Evolutionary conservation across 2,329 filamentous ascomycete species (phyloP), one percentile per base, ranked within the genome.

Genomic region (Periconia sp.): DNA sequence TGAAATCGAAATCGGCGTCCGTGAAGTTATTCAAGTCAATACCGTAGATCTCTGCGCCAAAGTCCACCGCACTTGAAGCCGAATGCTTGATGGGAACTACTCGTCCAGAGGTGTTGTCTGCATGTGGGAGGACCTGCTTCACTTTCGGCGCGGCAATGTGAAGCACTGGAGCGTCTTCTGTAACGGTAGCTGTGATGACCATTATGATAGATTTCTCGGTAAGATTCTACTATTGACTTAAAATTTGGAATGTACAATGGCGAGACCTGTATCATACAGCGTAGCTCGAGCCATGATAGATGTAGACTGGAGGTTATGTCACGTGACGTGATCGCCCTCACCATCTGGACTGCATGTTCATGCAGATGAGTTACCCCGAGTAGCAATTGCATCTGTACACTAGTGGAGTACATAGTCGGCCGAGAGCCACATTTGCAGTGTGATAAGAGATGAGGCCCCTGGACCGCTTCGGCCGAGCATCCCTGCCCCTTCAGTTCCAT

Each of bases 1-100:
- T 54, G 14, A 52, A 54, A 7, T 52, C 48, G 30, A 57, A 57
- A 30, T 57, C 55, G 7, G 55, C 55, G 47, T 54, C 52, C 3
- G 55, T 54, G 35, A 57, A 57, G 15, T 52, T 52, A 42, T 57
- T 57, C 52, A 57, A 42, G 18, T 57, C 55, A 37, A 57, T 57
- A 23, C 55, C 55, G 30, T 57, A 57, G 20, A 57, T 33, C 23
- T 57, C 48, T 10, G 52, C 55, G 13, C 55, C 55, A 41, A 57
- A 57, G 46, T 57, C 52, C 5, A 54, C 52, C 13, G 33, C 30
- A 43, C 55, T 57, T 10, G 23, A 31, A 23, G 49, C 33, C 2
- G 43, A 15, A 27, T 57, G 55, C 11, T 42, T 35, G 13, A 57
- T 57, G 11, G 45, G 52, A 6, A 49, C 52, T 6, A 49, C 41